These are phyloP conservation scores for Urostyla sp. DNA, from an alignment of 73 alveolate genomes.

Conservation along the genomic window DNA sequence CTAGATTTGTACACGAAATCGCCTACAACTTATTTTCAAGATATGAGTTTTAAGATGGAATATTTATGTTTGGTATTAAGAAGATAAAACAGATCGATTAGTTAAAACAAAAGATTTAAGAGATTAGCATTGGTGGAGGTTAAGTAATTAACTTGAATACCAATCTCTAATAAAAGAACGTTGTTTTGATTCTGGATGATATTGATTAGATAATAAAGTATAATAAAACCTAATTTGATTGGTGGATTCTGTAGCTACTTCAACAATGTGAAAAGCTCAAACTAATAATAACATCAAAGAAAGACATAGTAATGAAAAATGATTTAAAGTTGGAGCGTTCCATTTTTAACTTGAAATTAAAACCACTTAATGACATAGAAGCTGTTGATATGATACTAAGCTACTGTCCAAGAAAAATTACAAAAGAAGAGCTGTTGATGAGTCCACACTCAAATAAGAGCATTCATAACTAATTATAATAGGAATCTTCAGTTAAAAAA, in stretches of 20 bases:
- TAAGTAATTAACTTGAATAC: conserved; percentile 19
- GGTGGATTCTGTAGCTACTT: conserved; percentile 50
- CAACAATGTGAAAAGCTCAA: conserved; percentile 26
- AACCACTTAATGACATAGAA: conserved; percentile 59
- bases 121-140: conserved; percentile 27
- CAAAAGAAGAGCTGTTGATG: conserved; percentile 50
- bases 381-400: conserved; percentile 65
- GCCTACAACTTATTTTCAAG: conserved; percentile 60
- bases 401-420: conserved; percentile 5
- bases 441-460: background rate
- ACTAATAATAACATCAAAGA: conserved; percentile 55
- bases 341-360: background rate
- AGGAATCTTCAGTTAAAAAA: conserved; percentile 45
- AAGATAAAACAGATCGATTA: conserved; percentile 48
- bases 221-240: conserved; percentile 42
- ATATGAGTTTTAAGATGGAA: conserved; percentile 48
- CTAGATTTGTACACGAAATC: conserved; percentile 55
- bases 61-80: conserved; percentile 33
- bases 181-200: conserved; percentile 55
- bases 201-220: conserved; percentile 58
- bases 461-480: conserved; percentile 32
- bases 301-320: conserved; percentile 20
- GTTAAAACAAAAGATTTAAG: conserved; percentile 17
- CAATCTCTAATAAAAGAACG: conserved; percentile 35
- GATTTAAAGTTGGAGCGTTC: conserved; percentile 3